phyloP scores from a whole-genome alignment of 2,329 filamentous ascomycete species.

The Bipolaris victoriae region DNA sequence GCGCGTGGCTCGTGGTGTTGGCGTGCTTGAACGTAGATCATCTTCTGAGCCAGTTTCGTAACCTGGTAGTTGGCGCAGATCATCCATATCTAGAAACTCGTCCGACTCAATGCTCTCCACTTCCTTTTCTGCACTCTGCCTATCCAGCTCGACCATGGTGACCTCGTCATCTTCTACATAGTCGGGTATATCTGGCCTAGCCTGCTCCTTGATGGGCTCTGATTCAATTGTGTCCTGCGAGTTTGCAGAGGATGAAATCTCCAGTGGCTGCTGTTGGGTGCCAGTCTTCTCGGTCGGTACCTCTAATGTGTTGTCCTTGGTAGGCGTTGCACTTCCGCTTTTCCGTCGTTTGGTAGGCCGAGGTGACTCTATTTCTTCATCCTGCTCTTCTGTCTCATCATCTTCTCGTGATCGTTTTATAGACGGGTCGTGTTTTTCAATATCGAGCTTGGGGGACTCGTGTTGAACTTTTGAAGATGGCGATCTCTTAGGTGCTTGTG shows the following conservation, averaged over 20 bases:
- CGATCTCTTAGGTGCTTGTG: slow-evolving; percentile 15
- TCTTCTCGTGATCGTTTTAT: slow-evolving; percentile 30
- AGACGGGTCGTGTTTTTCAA: slow-evolving; percentile 26
- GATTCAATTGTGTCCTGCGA: slow-evolving; percentile 17
- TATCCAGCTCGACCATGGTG: slow-evolving; percentile 8
- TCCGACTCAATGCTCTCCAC: slow-evolving; percentile 25
- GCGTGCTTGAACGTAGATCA: slow-evolving; percentile 31
- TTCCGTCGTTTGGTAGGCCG: slow-evolving; percentile 27
- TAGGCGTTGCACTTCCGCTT: slow-evolving; percentile 17
- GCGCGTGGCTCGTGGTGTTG: slow-evolving; percentile 38
- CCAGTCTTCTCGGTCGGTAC: background rate
- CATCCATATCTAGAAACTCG: slow-evolving; percentile 11
- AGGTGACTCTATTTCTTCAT: slow-evolving; percentile 3
- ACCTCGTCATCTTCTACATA: background rate
- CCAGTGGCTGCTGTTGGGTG: slow-evolving; percentile 25
- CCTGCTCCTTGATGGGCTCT: slow-evolving; percentile 9
- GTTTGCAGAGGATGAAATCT: slow-evolving; percentile 29
- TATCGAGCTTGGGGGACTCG: slow-evolving; percentile 33
- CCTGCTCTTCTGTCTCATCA: slow-evolving; percentile 8
- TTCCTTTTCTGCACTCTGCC: slow-evolving; percentile 3
- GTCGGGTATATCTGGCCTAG: slow-evolving; percentile 7
- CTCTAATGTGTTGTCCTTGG: background rate
- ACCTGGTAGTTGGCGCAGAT: background rate
- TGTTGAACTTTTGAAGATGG: slow-evolving; percentile 34
- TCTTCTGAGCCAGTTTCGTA: slow-evolving; percentile 12